Conservation (phyloP, 2,329 filamentous ascomycete species). For the Tolypocladium guangdongense region DNA sequence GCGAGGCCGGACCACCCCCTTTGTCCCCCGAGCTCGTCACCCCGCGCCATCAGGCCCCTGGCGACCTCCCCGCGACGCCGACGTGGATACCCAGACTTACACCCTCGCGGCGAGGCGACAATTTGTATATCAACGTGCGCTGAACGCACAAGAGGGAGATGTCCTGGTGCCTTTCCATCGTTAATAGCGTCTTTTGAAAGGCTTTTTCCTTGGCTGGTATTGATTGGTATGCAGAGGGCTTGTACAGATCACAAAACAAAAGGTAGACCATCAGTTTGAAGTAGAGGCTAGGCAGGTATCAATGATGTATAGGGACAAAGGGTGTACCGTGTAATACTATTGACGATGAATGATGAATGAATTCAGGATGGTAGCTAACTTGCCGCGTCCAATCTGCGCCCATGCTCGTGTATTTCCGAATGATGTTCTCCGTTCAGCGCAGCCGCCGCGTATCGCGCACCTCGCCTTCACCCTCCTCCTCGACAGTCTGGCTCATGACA, state of each 20-base stretch:
- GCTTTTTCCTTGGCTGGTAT: neutral
- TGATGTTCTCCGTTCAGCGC: neutral
- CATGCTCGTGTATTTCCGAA: neutral
- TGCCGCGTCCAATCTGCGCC: neutral
- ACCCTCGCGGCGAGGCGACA: constrained; percentile 54
- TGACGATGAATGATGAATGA: constrained; percentile 9
- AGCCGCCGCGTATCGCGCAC: neutral
- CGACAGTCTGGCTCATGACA: constrained; percentile 25
- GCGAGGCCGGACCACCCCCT: constrained; percentile 1
- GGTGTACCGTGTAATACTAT: constrained; percentile 13
- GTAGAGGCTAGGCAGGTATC: neutral
- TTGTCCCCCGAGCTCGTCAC: constrained; percentile 2
- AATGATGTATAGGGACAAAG: constrained; percentile 2
- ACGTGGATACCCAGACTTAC: constrained; percentile 47
- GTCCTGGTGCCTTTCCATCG: neutral
- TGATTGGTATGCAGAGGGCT: neutral
- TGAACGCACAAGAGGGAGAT: constrained; percentile 11
- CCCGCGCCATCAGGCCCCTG: neutral
- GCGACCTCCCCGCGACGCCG: constrained; percentile 10
- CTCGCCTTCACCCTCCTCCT: constrained; percentile 16
- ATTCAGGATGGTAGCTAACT: constrained; percentile 5
- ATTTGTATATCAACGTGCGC: constrained; percentile 49
- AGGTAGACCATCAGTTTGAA: neutral
- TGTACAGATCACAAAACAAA: neutral
- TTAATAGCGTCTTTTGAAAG: neutral